Percentiles rank a stretch among this genome's conserved stretches.
Evolutionary conservation across 2,329 filamentous ascomycete species (phyloP).

Genomic region (Hymenoscyphus albidus): DNA sequence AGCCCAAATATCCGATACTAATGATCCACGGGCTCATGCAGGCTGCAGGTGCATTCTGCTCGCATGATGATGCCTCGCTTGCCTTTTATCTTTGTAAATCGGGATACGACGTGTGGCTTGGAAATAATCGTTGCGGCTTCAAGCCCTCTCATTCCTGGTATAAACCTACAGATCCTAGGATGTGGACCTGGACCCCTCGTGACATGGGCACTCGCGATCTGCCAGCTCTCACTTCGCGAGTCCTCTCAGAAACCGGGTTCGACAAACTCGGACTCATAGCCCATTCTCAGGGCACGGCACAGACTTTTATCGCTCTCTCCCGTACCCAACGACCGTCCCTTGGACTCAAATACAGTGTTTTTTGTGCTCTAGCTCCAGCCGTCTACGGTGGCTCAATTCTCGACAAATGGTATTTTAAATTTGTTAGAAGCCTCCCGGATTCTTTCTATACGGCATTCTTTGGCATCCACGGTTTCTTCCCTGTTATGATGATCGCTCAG

Average conservation of each 20-base stretch:
- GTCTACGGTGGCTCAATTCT: slow-evolving; percentile 86
- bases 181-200: slow-evolving; percentile 96
- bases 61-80: slow-evolving; percentile 83
- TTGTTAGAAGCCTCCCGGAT: slow-evolving; percentile 78
- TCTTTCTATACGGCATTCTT: slow-evolving; percentile 76
- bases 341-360: slow-evolving; percentile 77
- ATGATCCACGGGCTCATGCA: slow-evolving; percentile 87
- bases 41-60: slow-evolving; percentile 82
- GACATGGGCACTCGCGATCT: slow-evolving; percentile 92
- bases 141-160: slow-evolving; percentile 71
- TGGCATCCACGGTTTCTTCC: slow-evolving; percentile 90
- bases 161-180: slow-evolving; percentile 71
- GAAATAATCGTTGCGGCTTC: slow-evolving; percentile 89
- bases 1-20: slow-evolving; percentile 65
- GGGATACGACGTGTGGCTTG: slow-evolving; percentile 92
- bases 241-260: slow-evolving; percentile 79
- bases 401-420: slow-evolving; percentile 84
- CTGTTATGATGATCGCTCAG: slow-evolving; percentile 87
- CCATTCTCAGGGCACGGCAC: slow-evolving; percentile 88
- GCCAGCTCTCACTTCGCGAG: slow-evolving; percentile 72
- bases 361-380: slow-evolving; percentile 86
- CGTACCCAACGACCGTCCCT: slow-evolving; percentile 87
- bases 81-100: slow-evolving; percentile 91
- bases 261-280: slow-evolving; percentile 76
- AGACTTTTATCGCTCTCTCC: slow-evolving; percentile 81